phyloP scores from a whole-genome alignment of 139 green algal genomes.

The Auxenochlorella pyrenoidosa region DNA sequence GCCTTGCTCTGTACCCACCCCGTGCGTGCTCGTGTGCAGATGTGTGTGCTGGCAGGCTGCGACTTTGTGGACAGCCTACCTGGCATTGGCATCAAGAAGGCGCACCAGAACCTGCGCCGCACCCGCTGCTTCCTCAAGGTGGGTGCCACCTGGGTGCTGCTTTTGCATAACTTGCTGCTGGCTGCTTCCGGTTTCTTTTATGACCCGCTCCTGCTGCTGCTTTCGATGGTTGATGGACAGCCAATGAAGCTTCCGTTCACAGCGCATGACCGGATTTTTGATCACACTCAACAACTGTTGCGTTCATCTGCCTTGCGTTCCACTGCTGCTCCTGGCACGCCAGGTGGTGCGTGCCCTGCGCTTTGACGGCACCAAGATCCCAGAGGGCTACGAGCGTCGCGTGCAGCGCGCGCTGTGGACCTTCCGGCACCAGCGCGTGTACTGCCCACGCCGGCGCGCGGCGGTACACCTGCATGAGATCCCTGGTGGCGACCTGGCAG shows the following conservation, averaged over 20 bases:
- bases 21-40: constrained; percentile 57
- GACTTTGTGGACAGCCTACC: constrained; percentile 91
- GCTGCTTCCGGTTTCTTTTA: too few species aligned
- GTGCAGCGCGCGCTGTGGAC: constrained; percentile 93
- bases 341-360: constrained; percentile 59
- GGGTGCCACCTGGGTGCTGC: too few species aligned
- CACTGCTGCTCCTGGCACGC: not conserved
- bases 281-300: too few species aligned
- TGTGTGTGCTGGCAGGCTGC: constrained; percentile 97
- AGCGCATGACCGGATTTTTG: too few species aligned
- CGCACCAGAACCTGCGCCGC: constrained; percentile 80
- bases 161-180: not conserved
- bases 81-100: constrained; percentile 93
- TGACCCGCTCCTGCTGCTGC: too few species aligned
- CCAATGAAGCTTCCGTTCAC: too few species aligned
- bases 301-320: not conserved
- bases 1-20: too few species aligned
- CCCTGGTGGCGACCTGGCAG: constrained; percentile 53
- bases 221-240: too few species aligned
- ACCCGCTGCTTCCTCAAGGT: constrained; percentile 79
- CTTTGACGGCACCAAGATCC: constrained; percentile 82
- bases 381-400: constrained; percentile 79
- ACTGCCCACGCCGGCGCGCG: constrained; percentile 50
- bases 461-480: constrained; percentile 81
- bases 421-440: constrained; percentile 88